Base-by-base conservation (phyloP, 495 filamentous ascomycete species). In the Pyrenopolyporus hunteri region DNA sequence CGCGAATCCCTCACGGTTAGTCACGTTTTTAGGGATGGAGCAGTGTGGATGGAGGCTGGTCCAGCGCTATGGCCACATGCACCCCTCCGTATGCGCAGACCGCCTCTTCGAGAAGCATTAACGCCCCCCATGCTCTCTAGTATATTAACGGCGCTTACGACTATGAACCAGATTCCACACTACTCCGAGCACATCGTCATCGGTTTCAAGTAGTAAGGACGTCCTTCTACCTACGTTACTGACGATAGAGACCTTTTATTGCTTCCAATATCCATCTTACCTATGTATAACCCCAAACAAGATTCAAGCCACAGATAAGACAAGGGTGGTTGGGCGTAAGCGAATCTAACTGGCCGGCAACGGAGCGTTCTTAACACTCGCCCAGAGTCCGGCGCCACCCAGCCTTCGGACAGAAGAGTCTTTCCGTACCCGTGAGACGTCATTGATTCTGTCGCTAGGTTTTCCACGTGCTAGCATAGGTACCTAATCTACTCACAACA, bases 11-110 rank as follows among this genome's bases (percentile, higher is more conserved):
- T 45, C 46, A 3, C 23, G 23, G 47, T 36, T 47, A 13, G 47
- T 59, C 56, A 59, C 56, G 56, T 59, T 60, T 60, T 60, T 60
- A 60, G 53, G 48, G 36, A 60, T 6, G 33, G 40, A 47, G 37
- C 11, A 26, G 23, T 31, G 37, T 31, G 37, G 47, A 39, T 28
- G 57, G 22, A 17, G 48, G 57, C 48, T 60, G 57, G 46, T 17
- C 17, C 6, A 14, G 29, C 16, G 57, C 47, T 60, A 42, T 33
- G 45, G 31, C 56, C 56, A 52, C 47, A 44, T 59, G 20, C 16
- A 35, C 13, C 31, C 56, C 37, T 39, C 32, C 19, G 47, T 20
- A 7, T 33, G 11, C 45, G 28, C 31, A 59, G 56, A 59, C 56
- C 56, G 56, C 56, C 47, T 22, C 45, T 59, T 59, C 32, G 16